Evolutionary conservation across 2,329 filamentous ascomycete species (phyloP).

Genomic region (Rhinocladiella mackenziei): DNA sequence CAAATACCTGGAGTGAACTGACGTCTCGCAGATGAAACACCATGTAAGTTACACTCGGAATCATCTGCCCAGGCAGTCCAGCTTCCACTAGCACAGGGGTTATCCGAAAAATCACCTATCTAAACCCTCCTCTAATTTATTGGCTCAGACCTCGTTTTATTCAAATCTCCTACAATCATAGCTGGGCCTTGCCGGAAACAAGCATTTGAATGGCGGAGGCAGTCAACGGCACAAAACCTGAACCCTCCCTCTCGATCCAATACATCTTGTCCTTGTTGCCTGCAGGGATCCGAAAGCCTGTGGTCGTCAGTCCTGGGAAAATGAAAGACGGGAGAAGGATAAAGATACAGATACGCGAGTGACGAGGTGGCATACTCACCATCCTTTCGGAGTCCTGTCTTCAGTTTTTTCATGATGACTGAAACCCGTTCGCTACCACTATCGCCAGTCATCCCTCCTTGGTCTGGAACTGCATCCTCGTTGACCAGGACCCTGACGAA

Average conservation of each 20-base stretch:
- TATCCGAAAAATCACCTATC: conserved; percentile 4
- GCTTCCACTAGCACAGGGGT: no score
- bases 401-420: conserved; percentile 20
- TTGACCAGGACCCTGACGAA: conserved; percentile 17
- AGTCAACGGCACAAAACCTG: conserved; percentile 14
- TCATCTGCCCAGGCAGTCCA: no score
- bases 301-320: not conserved
- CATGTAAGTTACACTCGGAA: no score
- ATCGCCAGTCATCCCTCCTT: no score
- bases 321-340: not conserved
- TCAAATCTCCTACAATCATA: no score
- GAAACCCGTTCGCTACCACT: conserved; percentile 14
- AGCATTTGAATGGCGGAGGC: conserved; percentile 3
- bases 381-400: conserved; percentile 15
- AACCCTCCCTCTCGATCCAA: conserved; percentile 15
- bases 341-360: conserved; percentile 35
- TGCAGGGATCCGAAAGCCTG: conserved; percentile 8
- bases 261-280: conserved; percentile 10
- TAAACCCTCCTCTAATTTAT: no score
- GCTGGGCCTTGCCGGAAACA: conserved; percentile 12
- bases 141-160: no score
- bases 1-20: no score
- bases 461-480: conserved; percentile 5
- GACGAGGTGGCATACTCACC: conserved; percentile 5
- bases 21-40: no score